phyloP scores from a whole-genome alignment of 2,329 filamentous ascomycete species.

The Fusarium compactum region DNA sequence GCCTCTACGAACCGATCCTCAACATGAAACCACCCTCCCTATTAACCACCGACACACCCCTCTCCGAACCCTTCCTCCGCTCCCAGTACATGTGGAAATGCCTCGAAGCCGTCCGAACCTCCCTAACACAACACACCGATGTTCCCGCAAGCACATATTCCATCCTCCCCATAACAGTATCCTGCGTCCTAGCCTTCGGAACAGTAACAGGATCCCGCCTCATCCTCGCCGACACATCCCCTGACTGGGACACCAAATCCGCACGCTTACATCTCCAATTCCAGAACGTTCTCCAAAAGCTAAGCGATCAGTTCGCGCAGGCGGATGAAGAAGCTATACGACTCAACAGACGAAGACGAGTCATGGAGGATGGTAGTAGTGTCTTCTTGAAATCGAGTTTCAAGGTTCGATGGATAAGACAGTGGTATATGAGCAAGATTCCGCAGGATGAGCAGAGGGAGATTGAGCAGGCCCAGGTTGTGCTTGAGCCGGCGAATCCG shows the following conservation, averaged over 20 bases:
- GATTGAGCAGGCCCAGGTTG: conserved; percentile 13
- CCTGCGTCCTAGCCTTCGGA: conserved; percentile 51
- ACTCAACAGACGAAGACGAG: conserved; percentile 41
- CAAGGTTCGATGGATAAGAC: conserved; percentile 55
- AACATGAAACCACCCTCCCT: conserved; percentile 42
- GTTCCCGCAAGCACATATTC: conserved; percentile 45
- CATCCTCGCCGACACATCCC: conserved; percentile 50
- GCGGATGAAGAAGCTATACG: conserved; percentile 46
- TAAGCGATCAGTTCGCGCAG: conserved; percentile 51
- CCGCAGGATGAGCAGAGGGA: conserved; percentile 31
- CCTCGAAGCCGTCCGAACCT: conserved; percentile 47
- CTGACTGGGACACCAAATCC: conserved; percentile 53
- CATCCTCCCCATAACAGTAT: conserved; percentile 49
- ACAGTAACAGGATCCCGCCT: conserved; percentile 53
- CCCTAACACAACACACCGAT: conserved; percentile 45
- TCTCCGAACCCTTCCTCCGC: conserved; percentile 45
- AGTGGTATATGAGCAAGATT: conserved; percentile 53
- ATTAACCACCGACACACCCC: conserved; percentile 23
- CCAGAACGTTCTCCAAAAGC: conserved; percentile 39
- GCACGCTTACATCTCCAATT: conserved; percentile 54
- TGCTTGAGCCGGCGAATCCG: conserved; percentile 13
- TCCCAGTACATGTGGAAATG: conserved; percentile 55
- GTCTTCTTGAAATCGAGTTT: conserved; percentile 51
- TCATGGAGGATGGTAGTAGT: conserved; percentile 50
- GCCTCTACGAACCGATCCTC: conserved; percentile 56